Evolutionary conservation across 352 stramenopile species (phyloP).

Genomic region (Blastocystis sp.): DNA sequence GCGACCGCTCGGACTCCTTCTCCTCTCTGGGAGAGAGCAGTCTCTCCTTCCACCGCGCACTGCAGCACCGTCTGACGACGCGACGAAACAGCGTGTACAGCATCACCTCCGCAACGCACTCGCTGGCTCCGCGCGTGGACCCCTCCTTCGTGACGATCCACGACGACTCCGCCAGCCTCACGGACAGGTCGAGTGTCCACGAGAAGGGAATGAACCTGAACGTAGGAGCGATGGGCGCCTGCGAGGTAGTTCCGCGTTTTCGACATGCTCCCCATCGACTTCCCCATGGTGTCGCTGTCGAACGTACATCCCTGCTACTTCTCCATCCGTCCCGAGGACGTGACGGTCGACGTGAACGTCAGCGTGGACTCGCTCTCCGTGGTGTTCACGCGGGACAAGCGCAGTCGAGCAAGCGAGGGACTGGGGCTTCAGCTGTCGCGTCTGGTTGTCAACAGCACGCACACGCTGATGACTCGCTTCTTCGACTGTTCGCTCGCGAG

Average conservation of each 20-base stretch:
- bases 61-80: neutral
- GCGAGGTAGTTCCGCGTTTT: slow-evolving; percentile 11
- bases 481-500: neutral
- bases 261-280: slow-evolving; percentile 36
- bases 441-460: neutral
- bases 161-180: neutral
- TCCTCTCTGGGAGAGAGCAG: neutral
- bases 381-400: slow-evolving; percentile 2
- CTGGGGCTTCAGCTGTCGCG: neutral
- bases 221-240: neutral
- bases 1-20: neutral
- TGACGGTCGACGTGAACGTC: slow-evolving; percentile 12
- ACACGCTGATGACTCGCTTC: neutral
- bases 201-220: slow-evolving; percentile 41
- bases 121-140: neutral
- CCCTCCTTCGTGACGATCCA: neutral
- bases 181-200: too few relatives aligned
- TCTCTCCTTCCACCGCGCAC: neutral
- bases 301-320: slow-evolving; percentile 36
- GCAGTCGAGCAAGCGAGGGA: neutral
- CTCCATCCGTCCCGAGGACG: neutral
- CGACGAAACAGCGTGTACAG: slow-evolving; percentile 31
- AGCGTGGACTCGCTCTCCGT: neutral
- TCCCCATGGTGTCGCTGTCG: slow-evolving; percentile 7
- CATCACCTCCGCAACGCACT: slow-evolving; percentile 3